Base-by-base conservation (phyloP, 2,329 filamentous ascomycete species). In the Elsinoe necatrix region DNA sequence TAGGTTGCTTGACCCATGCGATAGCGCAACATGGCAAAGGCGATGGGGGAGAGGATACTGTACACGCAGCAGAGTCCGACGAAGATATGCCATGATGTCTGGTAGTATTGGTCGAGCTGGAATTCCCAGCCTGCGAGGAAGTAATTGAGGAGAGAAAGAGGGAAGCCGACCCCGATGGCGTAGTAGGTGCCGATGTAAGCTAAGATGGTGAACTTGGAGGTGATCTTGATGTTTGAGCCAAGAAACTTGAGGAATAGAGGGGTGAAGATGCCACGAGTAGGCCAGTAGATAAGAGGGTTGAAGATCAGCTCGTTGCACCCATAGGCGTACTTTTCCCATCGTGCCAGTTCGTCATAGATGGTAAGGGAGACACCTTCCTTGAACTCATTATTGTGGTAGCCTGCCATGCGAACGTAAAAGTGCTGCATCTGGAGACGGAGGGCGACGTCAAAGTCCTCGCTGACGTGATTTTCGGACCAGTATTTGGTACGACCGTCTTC, bases 271-370 rank as follows among this genome's bases (percentile, higher is more conserved):
- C 88, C 87, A n/a, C 78, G 80, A 67, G 78, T 83, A 42, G 82
- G 69, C 87, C 87, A 92, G 63, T 82, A 83, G 59, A 80, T 80
- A 59, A 91, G 75, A 2, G 87, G 87, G 66, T 92, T 80, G 74
- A 93, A 91, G 58, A 91, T 77, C 58, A 91, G 76, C 73, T 91
- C 87, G 68, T 87, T 88, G 72, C 87, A 91, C 39, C 87, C 87
- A 64, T 89, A 91, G 2, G 87, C 87, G 67, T 89, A 90, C 72
- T 92, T 92, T 67, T 92, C 87, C 87, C 88, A 92, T 57, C 87
- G 84, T 1, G 86, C 85, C 58, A 92, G 77, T 70, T 92, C 87
- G 70, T 91, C 87, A 66, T 92, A 90, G 14, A 91, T 86, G 0
- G 87, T 92, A 57, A 92, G 75, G 1, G 87, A 91, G 55, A 92